Evolutionary conservation across 169 alveolate genomes (phyloP), one percentile per base, ranked within the genome.

Genomic region (Plasmodium cynomolgi): DNA sequence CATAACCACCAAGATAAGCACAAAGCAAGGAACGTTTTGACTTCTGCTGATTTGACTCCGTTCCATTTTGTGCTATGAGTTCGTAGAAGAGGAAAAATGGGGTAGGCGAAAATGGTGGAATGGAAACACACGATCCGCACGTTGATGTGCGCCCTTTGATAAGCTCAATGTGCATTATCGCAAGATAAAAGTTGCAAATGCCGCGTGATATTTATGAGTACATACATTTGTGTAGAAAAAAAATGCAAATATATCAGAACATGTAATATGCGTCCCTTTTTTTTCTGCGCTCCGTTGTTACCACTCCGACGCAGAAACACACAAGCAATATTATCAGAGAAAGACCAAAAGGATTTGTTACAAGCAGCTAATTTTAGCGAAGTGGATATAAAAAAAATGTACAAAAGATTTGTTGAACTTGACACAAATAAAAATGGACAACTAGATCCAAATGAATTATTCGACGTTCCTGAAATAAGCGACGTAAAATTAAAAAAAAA

Each of bases 401-500:
- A 98, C 94, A 96, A 96, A 92, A 96, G 99, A 71, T 98, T 98
- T 92, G 84, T 97, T 50, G 98, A 97, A 62, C 97, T 98, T 85
- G 99, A 98, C 95, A 97, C 97, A 62, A 98, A 98, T 82, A 97
- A 97, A 71, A 97, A 98, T 56, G 99, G 99, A 9, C 97, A 98
- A 92, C 96, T 99, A 20, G 99, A 98, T 86, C 99, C 99, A 17
- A 98, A 98, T 75, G 99, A 98, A 93, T 97, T 99, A 84, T 98
- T 99, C 83, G 99, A 98, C 81, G 98, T 99, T 72, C 99, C 99
- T 41, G 99, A 98, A 95, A 96, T 98, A 79, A 98, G 99, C 20
- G 98, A 97, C 58, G 98, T 96, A 83, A 73, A 96, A 83, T 33
- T 13, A 13, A 68, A 54, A 90, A 74, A 68, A 50, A 79, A 23